Conservation (phyloP, 2,329 filamentous ascomycete genomes). For the Diaporthe citriasiana region DNA sequence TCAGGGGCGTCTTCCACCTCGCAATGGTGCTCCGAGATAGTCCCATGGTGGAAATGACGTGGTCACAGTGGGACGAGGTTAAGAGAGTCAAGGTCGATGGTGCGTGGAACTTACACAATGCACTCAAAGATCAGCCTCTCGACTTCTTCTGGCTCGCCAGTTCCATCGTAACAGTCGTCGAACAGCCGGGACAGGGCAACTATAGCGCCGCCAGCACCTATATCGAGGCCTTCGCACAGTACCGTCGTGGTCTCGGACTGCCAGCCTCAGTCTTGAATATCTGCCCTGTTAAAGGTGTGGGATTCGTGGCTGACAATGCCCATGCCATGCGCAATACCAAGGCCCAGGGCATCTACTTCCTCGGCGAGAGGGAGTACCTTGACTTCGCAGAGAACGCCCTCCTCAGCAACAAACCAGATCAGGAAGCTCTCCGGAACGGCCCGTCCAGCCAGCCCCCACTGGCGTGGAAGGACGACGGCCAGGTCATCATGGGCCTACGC, state of each 20-base stretch:
- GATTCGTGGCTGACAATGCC: background rate
- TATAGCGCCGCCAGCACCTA: slow-evolving; percentile 1
- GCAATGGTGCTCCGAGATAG: slow-evolving; percentile 36
- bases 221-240: background rate
- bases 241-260: background rate
- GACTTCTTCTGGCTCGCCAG: slow-evolving; percentile 14
- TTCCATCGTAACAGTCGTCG: background rate
- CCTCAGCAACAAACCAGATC: background rate
- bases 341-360: background rate
- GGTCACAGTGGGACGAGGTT: background rate
- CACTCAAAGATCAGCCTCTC: background rate
- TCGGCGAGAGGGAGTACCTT: slow-evolving; percentile 12
- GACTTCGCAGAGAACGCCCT: background rate
- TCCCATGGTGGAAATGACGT: background rate
- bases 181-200: background rate
- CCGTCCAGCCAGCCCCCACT: background rate
- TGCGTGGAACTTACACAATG: background rate
- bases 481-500: background rate
- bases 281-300: background rate
- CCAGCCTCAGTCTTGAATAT: background rate
- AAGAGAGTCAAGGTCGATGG: background rate
- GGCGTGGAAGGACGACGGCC: slow-evolving; percentile 4
- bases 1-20: slow-evolving; percentile 19
- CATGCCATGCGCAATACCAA: slow-evolving; percentile 10
- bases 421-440: too few species aligned